phyloP scores from a whole-genome alignment of 2,329 filamentous ascomycete genomes.

The Fusarium sp. region DNA sequence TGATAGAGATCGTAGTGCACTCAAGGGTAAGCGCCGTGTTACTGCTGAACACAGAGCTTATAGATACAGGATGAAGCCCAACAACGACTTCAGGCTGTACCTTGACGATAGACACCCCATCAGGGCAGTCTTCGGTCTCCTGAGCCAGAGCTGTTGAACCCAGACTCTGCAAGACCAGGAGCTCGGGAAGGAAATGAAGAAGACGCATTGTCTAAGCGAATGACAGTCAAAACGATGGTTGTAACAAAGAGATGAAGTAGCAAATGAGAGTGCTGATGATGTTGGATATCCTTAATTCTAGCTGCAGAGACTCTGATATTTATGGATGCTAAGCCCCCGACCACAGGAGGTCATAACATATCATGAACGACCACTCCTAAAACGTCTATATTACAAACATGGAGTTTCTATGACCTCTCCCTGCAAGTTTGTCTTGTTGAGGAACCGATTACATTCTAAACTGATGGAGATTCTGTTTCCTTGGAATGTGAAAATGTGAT shows the following conservation, averaged over 20 bases:
- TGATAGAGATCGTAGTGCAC: background rate
- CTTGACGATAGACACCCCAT: background rate
- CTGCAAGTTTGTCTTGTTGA: background rate
- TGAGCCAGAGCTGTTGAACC: background rate
- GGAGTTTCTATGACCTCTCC: background rate
- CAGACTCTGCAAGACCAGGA: background rate
- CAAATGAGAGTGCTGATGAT: background rate
- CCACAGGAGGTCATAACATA: background rate
- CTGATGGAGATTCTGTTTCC: background rate
- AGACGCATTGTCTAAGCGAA: background rate
- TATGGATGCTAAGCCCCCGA: background rate
- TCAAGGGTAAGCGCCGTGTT: conserved; percentile 3
- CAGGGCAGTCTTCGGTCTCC: background rate
- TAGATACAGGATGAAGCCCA: background rate
- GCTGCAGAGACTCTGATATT: conserved; percentile 1
- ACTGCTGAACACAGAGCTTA: background rate
- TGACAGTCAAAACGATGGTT: background rate
- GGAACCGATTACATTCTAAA: accelerated
- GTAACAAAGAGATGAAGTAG: background rate
- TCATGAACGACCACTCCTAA: background rate
- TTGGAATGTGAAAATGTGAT: background rate
- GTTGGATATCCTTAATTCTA: background rate
- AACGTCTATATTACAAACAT: background rate
- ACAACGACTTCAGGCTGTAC: conserved; percentile 2
- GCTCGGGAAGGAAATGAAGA: background rate